Evolutionary conservation across 2,329 filamentous ascomycete species (phyloP).

Genomic region (Trichophyton equinum): DNA sequence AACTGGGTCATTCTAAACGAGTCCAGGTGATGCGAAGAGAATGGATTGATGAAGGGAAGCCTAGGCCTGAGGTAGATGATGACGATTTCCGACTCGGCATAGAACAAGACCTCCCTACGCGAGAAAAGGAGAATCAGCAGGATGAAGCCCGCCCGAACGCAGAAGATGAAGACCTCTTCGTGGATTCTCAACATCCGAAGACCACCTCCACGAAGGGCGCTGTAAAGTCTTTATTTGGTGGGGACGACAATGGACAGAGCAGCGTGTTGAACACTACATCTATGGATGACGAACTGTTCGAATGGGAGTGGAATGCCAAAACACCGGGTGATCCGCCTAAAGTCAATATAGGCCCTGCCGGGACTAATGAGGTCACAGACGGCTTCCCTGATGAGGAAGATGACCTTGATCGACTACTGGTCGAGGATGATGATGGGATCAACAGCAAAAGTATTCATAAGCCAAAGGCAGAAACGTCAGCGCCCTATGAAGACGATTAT

Average conservation of each 20-base stretch:
- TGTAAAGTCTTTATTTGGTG: constrained; percentile 9
- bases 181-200: neutral
- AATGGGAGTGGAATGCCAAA: constrained; percentile 22
- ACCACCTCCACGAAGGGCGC: neutral
- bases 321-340: neutral
- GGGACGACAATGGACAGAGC: neutral
- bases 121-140: neutral
- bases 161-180: neutral
- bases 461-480: neutral
- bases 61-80: constrained; percentile 13
- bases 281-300: constrained; percentile 13
- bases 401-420: constrained; percentile 43
- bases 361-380: neutral
- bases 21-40: constrained; percentile 62
- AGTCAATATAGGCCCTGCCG: neutral
- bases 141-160: neutral
- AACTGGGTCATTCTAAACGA: constrained; percentile 71
- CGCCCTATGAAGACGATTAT: constrained; percentile 31
- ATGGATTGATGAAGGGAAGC: constrained; percentile 65
- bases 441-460: neutral
- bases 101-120: neutral
- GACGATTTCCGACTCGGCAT: neutral
- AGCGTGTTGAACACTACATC: neutral
- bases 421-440: constrained; percentile 29
- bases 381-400: constrained; percentile 31